phyloP scores from a whole-genome alignment of 257 asterid genomes.

The Solanum peruvianum region DNA sequence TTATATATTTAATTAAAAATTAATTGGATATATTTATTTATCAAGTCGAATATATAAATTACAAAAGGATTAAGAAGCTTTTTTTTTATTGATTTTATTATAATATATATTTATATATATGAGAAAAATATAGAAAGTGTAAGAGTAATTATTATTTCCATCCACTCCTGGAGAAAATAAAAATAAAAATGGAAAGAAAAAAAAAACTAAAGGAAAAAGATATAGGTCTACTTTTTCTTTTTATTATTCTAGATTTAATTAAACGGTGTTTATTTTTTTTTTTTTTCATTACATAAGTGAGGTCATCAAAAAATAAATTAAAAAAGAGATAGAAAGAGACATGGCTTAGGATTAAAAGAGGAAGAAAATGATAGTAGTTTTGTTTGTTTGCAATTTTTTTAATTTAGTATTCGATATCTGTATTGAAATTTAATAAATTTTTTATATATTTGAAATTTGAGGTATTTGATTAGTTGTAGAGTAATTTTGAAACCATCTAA shows the following conservation, averaged over 20 bases:
- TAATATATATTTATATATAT: background rate
- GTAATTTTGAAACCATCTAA: background rate
- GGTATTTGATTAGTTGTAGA: no score
- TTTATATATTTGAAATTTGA: no score
- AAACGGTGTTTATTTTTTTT: background rate
- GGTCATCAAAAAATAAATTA: background rate
- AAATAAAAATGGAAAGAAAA: background rate
- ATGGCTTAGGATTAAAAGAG: background rate
- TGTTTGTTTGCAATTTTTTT: no score
- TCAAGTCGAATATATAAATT: background rate
- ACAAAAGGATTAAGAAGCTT: background rate
- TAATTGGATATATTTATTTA: no score
- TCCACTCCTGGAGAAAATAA: background rate
- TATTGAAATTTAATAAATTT: fast-evolving
- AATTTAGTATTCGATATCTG: fast-evolving
- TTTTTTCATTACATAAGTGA: background rate
- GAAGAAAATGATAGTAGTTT: background rate
- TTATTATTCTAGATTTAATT: background rate
- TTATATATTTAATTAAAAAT: fast-evolving
- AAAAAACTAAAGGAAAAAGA: background rate
- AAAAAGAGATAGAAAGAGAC: background rate
- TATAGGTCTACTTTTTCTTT: background rate
- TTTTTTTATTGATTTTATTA: no score
- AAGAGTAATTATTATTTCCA: background rate
- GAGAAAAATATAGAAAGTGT: background rate